These are phyloP conservation scores for Gigaspora rosea DNA, from an alignment of 192 early-diverging fungal species.

Conservation along the genomic window DNA sequence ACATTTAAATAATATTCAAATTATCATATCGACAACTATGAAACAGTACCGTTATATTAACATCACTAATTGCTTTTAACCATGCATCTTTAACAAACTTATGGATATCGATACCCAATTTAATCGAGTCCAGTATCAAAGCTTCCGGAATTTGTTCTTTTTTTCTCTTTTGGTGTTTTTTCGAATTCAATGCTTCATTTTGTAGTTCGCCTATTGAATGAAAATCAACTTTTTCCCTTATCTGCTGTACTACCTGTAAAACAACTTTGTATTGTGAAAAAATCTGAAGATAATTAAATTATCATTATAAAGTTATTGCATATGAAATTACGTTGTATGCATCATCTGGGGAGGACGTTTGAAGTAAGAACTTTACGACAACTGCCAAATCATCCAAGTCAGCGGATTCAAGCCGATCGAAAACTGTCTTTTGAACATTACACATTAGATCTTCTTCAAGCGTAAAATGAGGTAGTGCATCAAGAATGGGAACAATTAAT, in stretches of 20 bases:
- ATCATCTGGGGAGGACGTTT: conserved; percentile 57
- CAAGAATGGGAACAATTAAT: conserved; percentile 68
- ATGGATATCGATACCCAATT: conserved; percentile 64
- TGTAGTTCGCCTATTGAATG: conserved; percentile 57
- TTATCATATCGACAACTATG: background rate
- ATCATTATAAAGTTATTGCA: background rate
- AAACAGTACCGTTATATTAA: conserved; percentile 46
- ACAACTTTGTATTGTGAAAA: background rate
- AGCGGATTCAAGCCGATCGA: conserved; percentile 63
- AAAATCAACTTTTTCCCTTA: conserved; percentile 67
- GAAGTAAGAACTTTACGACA: conserved; percentile 72
- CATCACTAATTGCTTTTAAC: conserved; percentile 60
- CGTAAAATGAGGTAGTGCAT: conserved; percentile 70
- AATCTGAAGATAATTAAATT: too few species aligned
- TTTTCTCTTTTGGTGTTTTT: conserved; percentile 18
- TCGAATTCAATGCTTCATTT: conserved; percentile 22
- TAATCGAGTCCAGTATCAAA: conserved; percentile 64
- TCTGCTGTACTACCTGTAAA: conserved; percentile 43
- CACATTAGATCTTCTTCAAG: conserved; percentile 49
- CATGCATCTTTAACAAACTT: conserved; percentile 72
- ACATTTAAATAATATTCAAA: background rate
- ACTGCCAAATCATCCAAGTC: conserved; percentile 72
- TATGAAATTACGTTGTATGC: conserved; percentile 38
- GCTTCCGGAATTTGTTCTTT: conserved; percentile 46
- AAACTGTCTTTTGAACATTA: conserved; percentile 57